These are phyloP conservation scores for Didymella arachidicola DNA, from an alignment of 2,329 filamentous ascomycete species.

Conservation along the genomic window DNA sequence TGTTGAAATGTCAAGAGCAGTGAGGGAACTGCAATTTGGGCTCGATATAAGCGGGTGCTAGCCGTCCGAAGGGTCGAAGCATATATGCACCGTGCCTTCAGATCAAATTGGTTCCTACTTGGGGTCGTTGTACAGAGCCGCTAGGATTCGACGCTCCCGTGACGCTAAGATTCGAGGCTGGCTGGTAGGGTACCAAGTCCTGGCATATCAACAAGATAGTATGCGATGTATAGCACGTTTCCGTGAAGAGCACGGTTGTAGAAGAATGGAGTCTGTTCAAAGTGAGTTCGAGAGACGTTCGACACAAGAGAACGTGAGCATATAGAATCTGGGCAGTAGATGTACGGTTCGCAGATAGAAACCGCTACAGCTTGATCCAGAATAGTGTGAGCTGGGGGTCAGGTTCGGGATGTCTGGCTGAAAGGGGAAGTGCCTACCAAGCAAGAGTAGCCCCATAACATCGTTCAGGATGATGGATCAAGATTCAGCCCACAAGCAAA, in stretches of 20 bases:
- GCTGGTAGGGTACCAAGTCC: constrained; percentile 37
- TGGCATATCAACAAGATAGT: constrained; percentile 30
- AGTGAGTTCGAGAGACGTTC: constrained; percentile 23
- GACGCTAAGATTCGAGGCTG: constrained; percentile 40
- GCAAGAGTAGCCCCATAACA: constrained; percentile 46
- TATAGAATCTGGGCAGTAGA: constrained; percentile 42
- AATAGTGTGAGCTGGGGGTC: constrained; percentile 41
- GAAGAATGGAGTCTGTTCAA: constrained; percentile 13
- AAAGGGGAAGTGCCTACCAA: constrained; percentile 51
- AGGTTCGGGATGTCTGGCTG: constrained; percentile 50
- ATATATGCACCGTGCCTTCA: constrained; percentile 49
- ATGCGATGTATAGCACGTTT: constrained; percentile 15
- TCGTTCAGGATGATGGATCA: constrained; percentile 48
- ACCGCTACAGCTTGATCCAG: constrained; percentile 48
- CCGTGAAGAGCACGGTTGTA: neutral
- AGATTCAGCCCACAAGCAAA: constrained; percentile 56
- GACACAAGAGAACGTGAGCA: constrained; percentile 33
- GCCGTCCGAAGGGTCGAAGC: constrained; percentile 39
- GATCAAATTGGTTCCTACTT: constrained; percentile 38
- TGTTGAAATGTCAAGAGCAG: neutral
- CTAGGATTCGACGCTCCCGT: constrained; percentile 44
- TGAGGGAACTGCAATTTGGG: constrained; percentile 2
- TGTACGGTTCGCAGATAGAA: constrained; percentile 43
- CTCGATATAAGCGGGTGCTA: constrained; percentile 11
- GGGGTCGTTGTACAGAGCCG: constrained; percentile 42